Base-by-base conservation (phyloP, 2,329 filamentous ascomycete species). In the Venturia oleaginea region DNA sequence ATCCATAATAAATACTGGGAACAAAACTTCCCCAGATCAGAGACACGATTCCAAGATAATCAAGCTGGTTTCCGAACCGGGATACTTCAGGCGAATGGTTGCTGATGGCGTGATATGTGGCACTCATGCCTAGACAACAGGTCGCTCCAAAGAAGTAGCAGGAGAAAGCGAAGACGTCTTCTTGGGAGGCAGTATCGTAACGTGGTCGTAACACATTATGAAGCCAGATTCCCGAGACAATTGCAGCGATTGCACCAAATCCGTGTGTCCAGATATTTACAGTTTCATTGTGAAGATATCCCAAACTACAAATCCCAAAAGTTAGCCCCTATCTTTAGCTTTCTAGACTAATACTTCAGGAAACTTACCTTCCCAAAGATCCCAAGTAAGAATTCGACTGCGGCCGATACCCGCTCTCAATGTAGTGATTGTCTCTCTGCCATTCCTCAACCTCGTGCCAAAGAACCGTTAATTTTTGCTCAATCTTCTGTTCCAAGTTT, bases 21-120 rank as follows among this genome's bases (percentile, higher is more conserved):
- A 97, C 85, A 72, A 93, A 96, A 73, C 89, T 93, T 7, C 94
- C 94, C 69, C 93, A 90, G 66, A 97, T 97, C 69, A 99, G 79
- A 60, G 87, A 85, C 37, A 97, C 90, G 69, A 99, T 99, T 7
- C 94, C 94, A 5, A 93, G 85, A 74, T 99, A 97, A 74, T 99
- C 94, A 65, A 97, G 79, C 75, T 96, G 91, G 74, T 97, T 97
- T 13, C 92, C 92, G 80, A 91, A 90, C 67, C 84, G 87, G 2
- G 89, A 86, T 17, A 97, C 90, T 1, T 77, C 76, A 43, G 86
- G 84, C 22, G 90, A 94, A 75, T 99, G 94, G 69, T 97, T 96
- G 27, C 83, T 86, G 59, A 97, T 83, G 1, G 90, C 84, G 74
- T 99, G 94, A 73, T 87, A 99, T 2, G 88, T 89, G 5, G 91